Evolutionary conservation across 768 basidiomycete species (phyloP).

Genomic region (Leccinellum luteum): DNA sequence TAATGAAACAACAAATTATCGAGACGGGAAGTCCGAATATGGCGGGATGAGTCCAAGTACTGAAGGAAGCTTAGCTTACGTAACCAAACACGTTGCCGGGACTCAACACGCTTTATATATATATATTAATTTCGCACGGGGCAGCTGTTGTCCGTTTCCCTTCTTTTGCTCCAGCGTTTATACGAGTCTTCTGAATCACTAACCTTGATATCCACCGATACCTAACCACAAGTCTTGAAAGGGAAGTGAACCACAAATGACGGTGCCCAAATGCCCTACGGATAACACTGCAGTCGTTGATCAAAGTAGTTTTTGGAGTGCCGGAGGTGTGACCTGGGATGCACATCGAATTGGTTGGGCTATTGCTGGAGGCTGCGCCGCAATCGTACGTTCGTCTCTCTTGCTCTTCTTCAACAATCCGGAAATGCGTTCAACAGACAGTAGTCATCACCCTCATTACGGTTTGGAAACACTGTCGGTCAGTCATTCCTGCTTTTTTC

Average conservation of each 20-base stretch:
- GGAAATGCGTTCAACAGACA: slow-evolving; percentile 40
- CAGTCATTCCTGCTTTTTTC: slow-evolving; percentile 19
- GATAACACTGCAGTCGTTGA: slow-evolving; percentile 50
- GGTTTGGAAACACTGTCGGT: slow-evolving; percentile 65
- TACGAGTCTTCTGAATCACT: background rate
- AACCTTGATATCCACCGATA: background rate
- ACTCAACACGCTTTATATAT: background rate
- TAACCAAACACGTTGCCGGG: background rate
- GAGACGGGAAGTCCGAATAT: background rate
- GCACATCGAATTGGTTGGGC: slow-evolving; percentile 71
- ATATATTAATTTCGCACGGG: background rate
- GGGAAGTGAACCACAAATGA: slow-evolving; percentile 12
- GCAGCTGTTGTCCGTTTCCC: background rate
- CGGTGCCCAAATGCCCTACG: slow-evolving; percentile 43
- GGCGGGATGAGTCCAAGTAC: too few species aligned
- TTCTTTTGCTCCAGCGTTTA: background rate
- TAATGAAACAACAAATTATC: background rate
- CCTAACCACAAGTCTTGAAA: background rate
- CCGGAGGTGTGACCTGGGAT: slow-evolving; percentile 54
- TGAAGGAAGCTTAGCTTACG: background rate
- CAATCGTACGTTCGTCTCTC: slow-evolving; percentile 41
- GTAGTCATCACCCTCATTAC: slow-evolving; percentile 56
- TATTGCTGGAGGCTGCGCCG: slow-evolving; percentile 60
- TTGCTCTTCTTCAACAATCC: background rate
- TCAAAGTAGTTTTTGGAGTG: slow-evolving; percentile 62